Evolutionary conservation across 768 basidiomycete species (phyloP).

Genomic region (Termitomyces sp.): DNA sequence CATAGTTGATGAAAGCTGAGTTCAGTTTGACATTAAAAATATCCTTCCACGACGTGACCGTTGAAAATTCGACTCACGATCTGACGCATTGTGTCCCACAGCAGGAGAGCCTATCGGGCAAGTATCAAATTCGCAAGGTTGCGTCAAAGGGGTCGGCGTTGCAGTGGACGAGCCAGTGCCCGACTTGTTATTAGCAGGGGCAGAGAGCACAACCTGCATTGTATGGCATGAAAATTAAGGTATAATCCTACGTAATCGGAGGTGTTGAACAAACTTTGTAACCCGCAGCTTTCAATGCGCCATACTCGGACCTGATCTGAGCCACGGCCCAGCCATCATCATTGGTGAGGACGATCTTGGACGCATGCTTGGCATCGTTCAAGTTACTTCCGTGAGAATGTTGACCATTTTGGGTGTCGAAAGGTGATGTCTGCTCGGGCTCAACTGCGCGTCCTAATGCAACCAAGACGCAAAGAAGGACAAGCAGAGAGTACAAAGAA

Average conservation of each 20-base stretch:
- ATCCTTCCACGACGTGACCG: too few species aligned
- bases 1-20: constrained; percentile 33
- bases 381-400: neutral
- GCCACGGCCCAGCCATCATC: constrained; percentile 33
- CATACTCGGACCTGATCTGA: constrained; percentile 31
- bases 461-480: neutral
- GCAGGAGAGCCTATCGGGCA: constrained; percentile 32
- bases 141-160: constrained; percentile 22
- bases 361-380: too few species aligned
- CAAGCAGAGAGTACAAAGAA: neutral
- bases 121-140: constrained; percentile 35
- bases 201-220: constrained; percentile 34
- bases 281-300: constrained; percentile 27
- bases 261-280: constrained; percentile 24
- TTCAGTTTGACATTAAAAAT: neutral
- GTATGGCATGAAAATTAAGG: neutral
- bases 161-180: constrained; percentile 33
- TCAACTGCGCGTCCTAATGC: neutral
- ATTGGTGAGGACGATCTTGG: too few species aligned
- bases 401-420: neutral
- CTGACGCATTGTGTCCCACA: neutral
- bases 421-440: constrained; percentile 15
- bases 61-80: neutral
- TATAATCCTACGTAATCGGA: neutral
- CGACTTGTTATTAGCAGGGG: constrained; percentile 35